A percentile compares a stretch with the other conserved stretches of the same genome.
Evolutionary conservation across 1,284 basidiomycete genomes (phyloP).

Genomic region (Limonomyces culmigenus): DNA sequence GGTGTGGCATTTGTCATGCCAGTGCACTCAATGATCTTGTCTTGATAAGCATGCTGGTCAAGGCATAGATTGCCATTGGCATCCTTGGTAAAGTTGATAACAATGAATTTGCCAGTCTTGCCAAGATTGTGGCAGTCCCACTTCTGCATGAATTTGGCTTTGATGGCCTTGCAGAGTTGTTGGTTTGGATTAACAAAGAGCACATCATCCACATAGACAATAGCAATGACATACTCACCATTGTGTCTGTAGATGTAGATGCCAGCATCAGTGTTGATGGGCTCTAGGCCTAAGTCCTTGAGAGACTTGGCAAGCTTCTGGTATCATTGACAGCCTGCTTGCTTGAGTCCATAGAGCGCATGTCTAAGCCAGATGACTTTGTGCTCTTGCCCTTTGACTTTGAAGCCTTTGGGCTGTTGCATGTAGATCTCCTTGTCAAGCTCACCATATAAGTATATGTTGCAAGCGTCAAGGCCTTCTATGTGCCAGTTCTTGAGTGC

Average conservation of each 20-base stretch:
- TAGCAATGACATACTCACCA: background rate
- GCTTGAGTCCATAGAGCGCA: constrained; percentile 6
- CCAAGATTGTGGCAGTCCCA: constrained; percentile 14
- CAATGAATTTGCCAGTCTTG: constrained; percentile 9
- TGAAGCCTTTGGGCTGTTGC: constrained; percentile 1
- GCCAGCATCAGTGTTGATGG: background rate
- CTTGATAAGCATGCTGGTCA: constrained; percentile 8
- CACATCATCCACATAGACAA: background rate
- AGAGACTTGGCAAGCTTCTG: constrained; percentile 3
- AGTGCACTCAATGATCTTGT: constrained; percentile 7
- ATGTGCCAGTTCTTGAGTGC: constrained; percentile 14
- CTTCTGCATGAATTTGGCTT: constrained; percentile 8
- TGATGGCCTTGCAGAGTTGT: constrained; percentile 1
- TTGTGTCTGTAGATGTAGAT: background rate
- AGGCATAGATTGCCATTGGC: constrained; percentile 4
- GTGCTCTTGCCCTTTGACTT: background rate
- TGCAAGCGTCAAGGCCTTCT: constrained; percentile 18
- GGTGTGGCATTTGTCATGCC: constrained; percentile 7
- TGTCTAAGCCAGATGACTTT: constrained; percentile 1
- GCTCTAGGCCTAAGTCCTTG: constrained; percentile 2
- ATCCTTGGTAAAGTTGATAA: constrained; percentile 9
- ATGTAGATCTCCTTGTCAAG: constrained; percentile 16
- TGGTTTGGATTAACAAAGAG: background rate
- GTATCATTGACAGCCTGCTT: constrained; percentile 4
- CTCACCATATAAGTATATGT: constrained; percentile 19